These are phyloP conservation scores for Citrus sinensis DNA, from an alignment of 345 rosid genomes.

Conservation along the genomic window DNA sequence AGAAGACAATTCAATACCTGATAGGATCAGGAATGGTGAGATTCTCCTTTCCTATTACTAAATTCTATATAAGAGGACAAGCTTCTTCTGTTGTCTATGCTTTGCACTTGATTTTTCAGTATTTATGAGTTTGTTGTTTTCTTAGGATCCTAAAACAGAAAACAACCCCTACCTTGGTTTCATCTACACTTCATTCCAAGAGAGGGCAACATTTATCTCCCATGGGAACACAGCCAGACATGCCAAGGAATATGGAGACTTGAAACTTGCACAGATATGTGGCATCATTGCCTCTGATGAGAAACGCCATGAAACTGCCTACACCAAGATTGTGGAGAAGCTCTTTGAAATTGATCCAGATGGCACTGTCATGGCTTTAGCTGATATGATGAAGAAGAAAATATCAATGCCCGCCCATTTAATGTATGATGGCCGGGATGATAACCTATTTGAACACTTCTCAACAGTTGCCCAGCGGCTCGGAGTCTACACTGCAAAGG, in stretches of 20 bases:
- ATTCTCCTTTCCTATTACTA: neutral
- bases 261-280: conserved; percentile 64
- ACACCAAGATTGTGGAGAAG: conserved; percentile 66
- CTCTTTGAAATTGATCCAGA: conserved; percentile 63
- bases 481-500: conserved; percentile 62
- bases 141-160: conserved; percentile 67
- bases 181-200: conserved; percentile 78
- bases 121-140: conserved; percentile 7
- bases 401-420: conserved; percentile 60
- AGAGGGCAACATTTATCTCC: conserved; percentile 73
- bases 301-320: conserved; percentile 71
- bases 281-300: conserved; percentile 71
- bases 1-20: conserved; percentile 66
- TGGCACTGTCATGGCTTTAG: conserved; percentile 53
- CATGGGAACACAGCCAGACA: conserved; percentile 72
- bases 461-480: conserved; percentile 63
- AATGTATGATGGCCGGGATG: conserved; percentile 64
- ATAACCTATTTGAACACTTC: conserved; percentile 61
- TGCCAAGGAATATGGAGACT: conserved; percentile 59
- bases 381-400: conserved; percentile 68
- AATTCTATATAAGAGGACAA: neutral
- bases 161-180: conserved; percentile 74
- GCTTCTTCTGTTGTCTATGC: neutral
- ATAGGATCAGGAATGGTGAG: conserved; percentile 78
- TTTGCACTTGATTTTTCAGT: neutral